These are phyloP conservation scores for Macrophomina pseudophaseolina DNA, from an alignment of 2,329 filamentous ascomycete genomes.

Conservation along the genomic window DNA sequence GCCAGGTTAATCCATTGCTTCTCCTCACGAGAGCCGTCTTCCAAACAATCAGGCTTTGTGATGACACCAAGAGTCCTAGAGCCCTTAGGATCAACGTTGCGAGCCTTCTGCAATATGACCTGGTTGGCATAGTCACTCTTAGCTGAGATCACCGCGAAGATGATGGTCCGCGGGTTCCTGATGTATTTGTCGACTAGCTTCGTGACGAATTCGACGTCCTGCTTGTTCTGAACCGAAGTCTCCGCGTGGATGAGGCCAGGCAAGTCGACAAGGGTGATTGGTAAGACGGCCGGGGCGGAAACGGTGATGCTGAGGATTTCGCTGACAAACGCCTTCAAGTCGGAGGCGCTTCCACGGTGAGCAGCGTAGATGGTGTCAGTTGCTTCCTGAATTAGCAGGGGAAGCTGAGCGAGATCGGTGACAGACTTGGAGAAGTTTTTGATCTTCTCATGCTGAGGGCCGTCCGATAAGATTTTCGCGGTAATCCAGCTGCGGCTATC, in stretches of 20 bases:
- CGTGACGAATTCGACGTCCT: conserved; percentile 53
- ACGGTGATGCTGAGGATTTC: conserved; percentile 40
- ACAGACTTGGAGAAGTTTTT: conserved; percentile 22
- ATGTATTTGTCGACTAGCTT: conserved; percentile 54
- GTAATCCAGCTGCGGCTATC: not conserved
- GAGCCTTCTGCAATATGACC: conserved; percentile 38
- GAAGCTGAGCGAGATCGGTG: conserved; percentile 28
- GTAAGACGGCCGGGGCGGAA: conserved; percentile 41
- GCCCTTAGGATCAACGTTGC: conserved; percentile 40
- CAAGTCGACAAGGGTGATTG: conserved; percentile 62
- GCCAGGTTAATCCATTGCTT: conserved; percentile 37
- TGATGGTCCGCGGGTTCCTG: conserved; percentile 49
- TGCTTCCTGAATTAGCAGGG: conserved; percentile 31
- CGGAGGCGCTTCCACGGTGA: not conserved
- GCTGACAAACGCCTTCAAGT: conserved; percentile 26
- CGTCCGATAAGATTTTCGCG: not conserved
- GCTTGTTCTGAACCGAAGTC: conserved; percentile 53
- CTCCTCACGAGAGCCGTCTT: conserved; percentile 34
- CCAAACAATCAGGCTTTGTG: conserved; percentile 48
- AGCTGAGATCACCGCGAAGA: conserved; percentile 53
- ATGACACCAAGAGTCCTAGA: conserved; percentile 51
- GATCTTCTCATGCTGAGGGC: not conserved
- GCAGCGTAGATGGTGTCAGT: conserved; percentile 27
- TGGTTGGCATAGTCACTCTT: conserved; percentile 49
- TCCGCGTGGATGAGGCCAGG: conserved; percentile 60